These are phyloP conservation scores for Tillandsia fasciculata DNA, from an alignment of 176 grass and related monocot genomes.

Conservation along the genomic window DNA sequence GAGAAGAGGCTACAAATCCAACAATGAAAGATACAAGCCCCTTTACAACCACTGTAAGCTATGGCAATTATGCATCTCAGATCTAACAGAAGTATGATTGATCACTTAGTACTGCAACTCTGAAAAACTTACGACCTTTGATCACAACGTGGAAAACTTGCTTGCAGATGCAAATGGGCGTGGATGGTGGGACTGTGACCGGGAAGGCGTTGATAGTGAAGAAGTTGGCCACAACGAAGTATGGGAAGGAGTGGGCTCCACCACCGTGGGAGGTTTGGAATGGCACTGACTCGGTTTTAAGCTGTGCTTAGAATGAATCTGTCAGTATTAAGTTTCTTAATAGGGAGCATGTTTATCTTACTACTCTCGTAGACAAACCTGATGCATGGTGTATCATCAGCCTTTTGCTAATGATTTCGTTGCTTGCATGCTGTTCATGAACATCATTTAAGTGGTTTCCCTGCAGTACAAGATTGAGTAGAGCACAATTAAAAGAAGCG, in stretches of 20 bases:
- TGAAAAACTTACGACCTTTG: background rate
- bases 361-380: too few species aligned
- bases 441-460: too few species aligned
- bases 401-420: too few species aligned
- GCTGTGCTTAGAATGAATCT: too few species aligned
- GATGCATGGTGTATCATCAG: too few species aligned
- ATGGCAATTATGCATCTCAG: slow-evolving; percentile 8
- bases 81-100: background rate
- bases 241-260: slow-evolving; percentile 87
- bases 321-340: too few species aligned
- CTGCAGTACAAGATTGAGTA: too few species aligned
- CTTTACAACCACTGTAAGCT: slow-evolving; percentile 87
- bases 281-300: slow-evolving; percentile 38
- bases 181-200: slow-evolving; percentile 61
- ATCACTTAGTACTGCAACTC: background rate
- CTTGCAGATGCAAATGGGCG: slow-evolving; percentile 62
- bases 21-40: slow-evolving; percentile 19
- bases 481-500: too few species aligned
- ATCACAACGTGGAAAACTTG: background rate
- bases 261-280: slow-evolving; percentile 61
- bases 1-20: slow-evolving; percentile 15
- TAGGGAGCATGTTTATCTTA: too few species aligned
- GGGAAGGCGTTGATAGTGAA: slow-evolving; percentile 76
- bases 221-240: slow-evolving; percentile 70
- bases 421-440: too few species aligned